These are phyloP conservation scores for Ophiostoma australiae DNA, from an alignment of 2,329 filamentous ascomycete species.

Conservation along the genomic window DNA sequence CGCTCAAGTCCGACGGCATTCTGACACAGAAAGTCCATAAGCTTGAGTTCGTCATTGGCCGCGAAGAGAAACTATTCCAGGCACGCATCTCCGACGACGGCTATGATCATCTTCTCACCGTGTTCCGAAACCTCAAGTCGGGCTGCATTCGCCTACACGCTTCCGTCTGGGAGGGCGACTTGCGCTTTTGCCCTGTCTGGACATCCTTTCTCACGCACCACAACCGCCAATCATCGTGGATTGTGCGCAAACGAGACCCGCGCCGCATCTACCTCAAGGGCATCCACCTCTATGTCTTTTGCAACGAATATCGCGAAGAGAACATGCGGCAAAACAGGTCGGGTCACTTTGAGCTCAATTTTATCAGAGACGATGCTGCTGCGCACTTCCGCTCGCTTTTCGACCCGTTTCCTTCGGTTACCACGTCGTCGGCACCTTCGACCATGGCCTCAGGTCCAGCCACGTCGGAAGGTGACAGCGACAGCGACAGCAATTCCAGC, in stretches of 20 bases:
- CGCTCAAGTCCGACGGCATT: conserved; percentile 49
- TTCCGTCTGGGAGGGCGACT: conserved; percentile 50
- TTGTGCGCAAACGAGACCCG: conserved; percentile 43
- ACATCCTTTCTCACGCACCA: conserved; percentile 56
- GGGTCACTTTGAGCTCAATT: conserved; percentile 50
- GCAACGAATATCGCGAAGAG: conserved; percentile 49
- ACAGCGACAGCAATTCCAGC: not conserved
- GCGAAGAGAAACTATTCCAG: conserved; percentile 52
- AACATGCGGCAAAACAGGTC: conserved; percentile 46
- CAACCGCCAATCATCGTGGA: conserved; percentile 38
- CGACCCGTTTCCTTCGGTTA: conserved; percentile 25
- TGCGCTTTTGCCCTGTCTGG: conserved; percentile 56
- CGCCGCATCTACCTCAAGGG: conserved; percentile 50
- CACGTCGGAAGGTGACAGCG: not conserved
- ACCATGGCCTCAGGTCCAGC: not conserved
- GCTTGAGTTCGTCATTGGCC: conserved; percentile 42
- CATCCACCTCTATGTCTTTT: conserved; percentile 56
- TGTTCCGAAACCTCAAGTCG: conserved; percentile 49
- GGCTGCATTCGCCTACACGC: conserved; percentile 52
- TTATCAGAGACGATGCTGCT: conserved; percentile 42
- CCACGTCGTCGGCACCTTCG: not conserved
- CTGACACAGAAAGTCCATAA: conserved; percentile 42
- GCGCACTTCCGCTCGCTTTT: conserved; percentile 43
- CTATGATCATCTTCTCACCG: conserved; percentile 49
- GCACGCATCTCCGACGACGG: conserved; percentile 51